Evolutionary conservation across 2,329 filamentous ascomycete species (phyloP).

Genomic region (Aquanectria penicillioides): DNA sequence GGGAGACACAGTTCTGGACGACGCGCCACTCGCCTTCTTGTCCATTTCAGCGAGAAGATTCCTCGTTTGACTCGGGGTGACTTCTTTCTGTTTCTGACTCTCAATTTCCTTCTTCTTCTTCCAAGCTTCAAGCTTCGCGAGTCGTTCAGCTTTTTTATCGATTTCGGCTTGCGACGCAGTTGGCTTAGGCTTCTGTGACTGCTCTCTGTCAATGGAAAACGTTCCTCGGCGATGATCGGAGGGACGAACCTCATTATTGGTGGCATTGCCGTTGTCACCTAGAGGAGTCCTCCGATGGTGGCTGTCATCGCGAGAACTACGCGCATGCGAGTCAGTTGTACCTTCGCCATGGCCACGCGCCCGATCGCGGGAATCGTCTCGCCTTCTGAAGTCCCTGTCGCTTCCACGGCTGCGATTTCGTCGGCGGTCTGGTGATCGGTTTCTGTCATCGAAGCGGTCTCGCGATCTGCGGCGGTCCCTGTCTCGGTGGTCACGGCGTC

Average conservation of each 20-base stretch:
- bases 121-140: conserved; percentile 89
- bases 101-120: conserved; percentile 88
- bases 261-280: conserved; percentile 59
- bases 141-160: conserved; percentile 79
- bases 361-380: conserved; percentile 78
- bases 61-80: conserved; percentile 71
- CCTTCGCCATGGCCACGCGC: conserved; percentile 71
- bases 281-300: conserved; percentile 62
- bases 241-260: conserved; percentile 66
- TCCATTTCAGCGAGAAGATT: conserved; percentile 79
- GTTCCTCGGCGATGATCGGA: neutral
- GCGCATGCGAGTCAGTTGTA: conserved; percentile 75
- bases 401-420: conserved; percentile 72
- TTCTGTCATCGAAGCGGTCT: conserved; percentile 67
- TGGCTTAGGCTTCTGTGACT: conserved; percentile 62
- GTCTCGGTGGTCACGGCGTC: conserved; percentile 64
- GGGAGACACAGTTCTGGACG: conserved; percentile 59
- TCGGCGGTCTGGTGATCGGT: conserved; percentile 67
- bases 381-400: conserved; percentile 72
- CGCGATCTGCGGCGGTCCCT: conserved; percentile 73
- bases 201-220: conserved; percentile 41
- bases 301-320: conserved; percentile 73
- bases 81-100: conserved; percentile 76
- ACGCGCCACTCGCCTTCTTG: conserved; percentile 67
- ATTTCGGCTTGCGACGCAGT: conserved; percentile 69